phyloP scores from a whole-genome alignment of 305 asterid genomes.

The Fraxinus latifolia region DNA sequence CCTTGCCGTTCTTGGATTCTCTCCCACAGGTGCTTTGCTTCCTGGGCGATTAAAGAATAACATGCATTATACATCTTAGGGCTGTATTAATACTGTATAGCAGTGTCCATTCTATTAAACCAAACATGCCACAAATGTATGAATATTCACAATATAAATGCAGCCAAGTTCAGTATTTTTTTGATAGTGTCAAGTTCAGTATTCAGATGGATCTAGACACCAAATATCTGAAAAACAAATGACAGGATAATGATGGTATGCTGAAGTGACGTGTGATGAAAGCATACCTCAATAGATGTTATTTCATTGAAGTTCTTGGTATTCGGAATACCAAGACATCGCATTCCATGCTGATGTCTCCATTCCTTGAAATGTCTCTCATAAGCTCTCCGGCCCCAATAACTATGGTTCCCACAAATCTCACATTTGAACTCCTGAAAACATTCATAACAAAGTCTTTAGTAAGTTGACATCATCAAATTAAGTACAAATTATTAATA shows the following conservation, averaged over 20 bases:
- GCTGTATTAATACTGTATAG: background rate
- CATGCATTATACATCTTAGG: background rate
- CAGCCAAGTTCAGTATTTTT: no score
- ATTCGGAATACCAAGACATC: conserved; percentile 93
- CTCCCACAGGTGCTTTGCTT: conserved; percentile 95
- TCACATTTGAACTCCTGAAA: conserved; percentile 96
- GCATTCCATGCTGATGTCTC: conserved; percentile 97
- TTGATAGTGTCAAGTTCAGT: background rate
- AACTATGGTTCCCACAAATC: conserved; percentile 97
- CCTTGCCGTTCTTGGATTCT: conserved; percentile 86
- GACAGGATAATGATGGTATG: background rate
- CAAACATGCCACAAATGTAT: background rate
- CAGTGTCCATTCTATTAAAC: background rate
- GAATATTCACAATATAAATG: background rate
- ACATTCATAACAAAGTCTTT: background rate
- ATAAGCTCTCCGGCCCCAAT: conserved; percentile 99
- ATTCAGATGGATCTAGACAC: background rate
- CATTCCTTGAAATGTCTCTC: conserved; percentile 99
- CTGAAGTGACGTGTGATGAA: background rate
- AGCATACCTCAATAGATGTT: conserved; percentile 74
- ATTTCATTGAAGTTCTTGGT: conserved; percentile 91
- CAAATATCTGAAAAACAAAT: background rate
- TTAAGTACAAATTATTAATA: background rate
- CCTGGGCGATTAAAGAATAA: conserved; percentile 39
- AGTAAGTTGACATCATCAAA: background rate